Evolutionary conservation across 768 basidiomycete species (phyloP).

Genomic region (Amanita exitialis): DNA sequence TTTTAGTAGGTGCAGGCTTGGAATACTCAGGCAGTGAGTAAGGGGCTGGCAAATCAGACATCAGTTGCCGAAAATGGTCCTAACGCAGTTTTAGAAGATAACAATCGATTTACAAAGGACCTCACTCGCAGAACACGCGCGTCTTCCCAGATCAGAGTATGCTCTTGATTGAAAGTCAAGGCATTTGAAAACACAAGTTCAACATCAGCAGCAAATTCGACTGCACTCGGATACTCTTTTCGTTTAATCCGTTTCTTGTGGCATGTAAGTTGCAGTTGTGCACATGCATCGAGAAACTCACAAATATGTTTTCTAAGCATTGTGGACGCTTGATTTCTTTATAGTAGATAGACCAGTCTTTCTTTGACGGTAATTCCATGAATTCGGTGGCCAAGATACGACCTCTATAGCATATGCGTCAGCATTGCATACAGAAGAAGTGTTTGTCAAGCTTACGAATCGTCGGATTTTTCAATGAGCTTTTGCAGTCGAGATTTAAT

Average conservation of each 20-base stretch:
- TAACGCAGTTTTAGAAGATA: constrained; percentile 18
- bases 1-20: constrained; percentile 46
- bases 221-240: constrained; percentile 60
- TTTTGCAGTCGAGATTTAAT: constrained; percentile 66
- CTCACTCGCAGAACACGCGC: constrained; percentile 56
- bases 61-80: constrained; percentile 66
- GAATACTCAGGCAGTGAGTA: constrained; percentile 55
- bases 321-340: constrained; percentile 70
- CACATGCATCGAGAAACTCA: constrained; percentile 24
- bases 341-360: constrained; percentile 74
- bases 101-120: constrained; percentile 7
- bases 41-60: constrained; percentile 69
- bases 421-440: not conserved
- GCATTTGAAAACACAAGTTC: constrained; percentile 90
- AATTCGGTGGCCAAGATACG: constrained; percentile 64
- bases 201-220: constrained; percentile 77
- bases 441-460: constrained; percentile 36
- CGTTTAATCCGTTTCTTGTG: constrained; percentile 69
- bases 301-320: constrained; percentile 69
- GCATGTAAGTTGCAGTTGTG: constrained; percentile 8
- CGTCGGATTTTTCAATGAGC: constrained; percentile 61
- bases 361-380: constrained; percentile 76
- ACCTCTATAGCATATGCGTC: constrained; percentile 34
- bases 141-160: constrained; percentile 76
- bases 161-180: constrained; percentile 78